Conservation (phyloP, 306 rosid genomes). For the Arachis stenosperma region DNA sequence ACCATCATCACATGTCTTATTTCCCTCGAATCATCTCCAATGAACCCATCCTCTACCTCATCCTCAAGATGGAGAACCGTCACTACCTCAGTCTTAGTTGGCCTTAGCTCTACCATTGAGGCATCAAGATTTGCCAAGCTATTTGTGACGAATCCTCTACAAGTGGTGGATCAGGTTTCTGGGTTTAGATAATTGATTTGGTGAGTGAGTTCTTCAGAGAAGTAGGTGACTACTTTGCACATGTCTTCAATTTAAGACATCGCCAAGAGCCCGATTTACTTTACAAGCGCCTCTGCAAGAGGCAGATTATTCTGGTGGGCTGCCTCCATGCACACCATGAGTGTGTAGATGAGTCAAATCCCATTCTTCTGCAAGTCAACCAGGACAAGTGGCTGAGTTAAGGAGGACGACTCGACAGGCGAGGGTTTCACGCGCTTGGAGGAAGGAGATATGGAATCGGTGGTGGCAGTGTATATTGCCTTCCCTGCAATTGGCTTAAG, state of each 20-base stretch:
- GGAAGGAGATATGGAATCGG: background rate
- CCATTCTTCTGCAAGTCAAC: conserved; percentile 89
- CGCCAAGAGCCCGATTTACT: conserved; percentile 73
- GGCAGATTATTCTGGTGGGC: conserved; percentile 59
- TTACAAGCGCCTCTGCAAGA: conserved; percentile 70
- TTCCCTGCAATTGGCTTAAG: conserved; percentile 76
- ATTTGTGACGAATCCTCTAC: conserved; percentile 74
- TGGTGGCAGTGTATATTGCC: conserved; percentile 46
- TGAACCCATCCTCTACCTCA: too few relatives aligned
- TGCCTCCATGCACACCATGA: conserved; percentile 90
- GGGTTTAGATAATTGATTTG: conserved; percentile 67
- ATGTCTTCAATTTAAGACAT: conserved; percentile 83
- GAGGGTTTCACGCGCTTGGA: conserved; percentile 42
- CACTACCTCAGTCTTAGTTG: conserved; percentile 67
- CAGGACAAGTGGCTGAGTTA: conserved; percentile 56
- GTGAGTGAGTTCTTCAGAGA: conserved; percentile 80
- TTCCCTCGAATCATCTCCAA: too few relatives aligned
- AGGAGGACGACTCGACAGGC: conserved; percentile 24
- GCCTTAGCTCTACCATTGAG: conserved; percentile 78
- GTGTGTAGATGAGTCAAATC: conserved; percentile 69
- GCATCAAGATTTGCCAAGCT: conserved; percentile 88
- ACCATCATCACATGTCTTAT: too few relatives aligned
- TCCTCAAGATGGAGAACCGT: conserved; percentile 44
- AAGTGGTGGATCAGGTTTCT: conserved; percentile 54
- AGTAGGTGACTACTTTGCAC: conserved; percentile 86